Evolutionary conservation across 116 monocot genomes (phyloP), one percentile per base, ranked within the genome.

Genomic region (Dioscorea cayenensis): DNA sequence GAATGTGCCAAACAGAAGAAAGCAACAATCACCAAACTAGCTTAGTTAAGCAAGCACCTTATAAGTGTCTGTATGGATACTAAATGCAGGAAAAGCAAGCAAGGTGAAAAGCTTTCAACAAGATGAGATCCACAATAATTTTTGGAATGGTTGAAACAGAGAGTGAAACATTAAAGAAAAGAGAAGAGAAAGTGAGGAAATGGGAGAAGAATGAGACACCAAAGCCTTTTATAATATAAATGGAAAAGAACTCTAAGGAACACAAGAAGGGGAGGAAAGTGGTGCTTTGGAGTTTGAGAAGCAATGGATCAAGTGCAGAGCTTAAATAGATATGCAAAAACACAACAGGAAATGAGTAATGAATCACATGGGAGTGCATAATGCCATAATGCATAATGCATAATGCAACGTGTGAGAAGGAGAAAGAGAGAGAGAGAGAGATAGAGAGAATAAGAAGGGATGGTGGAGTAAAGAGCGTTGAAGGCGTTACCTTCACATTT

Each of bases 401-500:
- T 12, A 12, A 21, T 63, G 12, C 23, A 23, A 22, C 27, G 63
- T 19, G 59, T 59, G 32, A 32, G 32, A 59, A 59, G 2, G 59
- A 21, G 6, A 6, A n/a, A 19, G 59, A 14, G 12, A 22, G 22
- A 27, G 22, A 5, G 17, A 5, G 55, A 18, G 4, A 4, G 18
- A 14, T 3, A 29, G 29, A 29, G 3, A 3, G 29, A 29, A 29
- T 32, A 25, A 25, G 32, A 32, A 2, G 32, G 1, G 32, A 32
- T 32, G n/a, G 55, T 55, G 16, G 63, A 63, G 27, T 63, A 63
- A 63, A 63, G 63, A 13, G 63, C 11, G 27, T 63, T 27, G 28
- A 48, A 43, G 28, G 22, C 60, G 36, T 64, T 64, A 64, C 51
- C 51, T 61, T 62, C 71, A 61, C 61, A 71, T 60, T 3, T 59